Base-by-base conservation (phyloP, 2,329 filamentous ascomycete species). In the Monilinia fructigena region DNA sequence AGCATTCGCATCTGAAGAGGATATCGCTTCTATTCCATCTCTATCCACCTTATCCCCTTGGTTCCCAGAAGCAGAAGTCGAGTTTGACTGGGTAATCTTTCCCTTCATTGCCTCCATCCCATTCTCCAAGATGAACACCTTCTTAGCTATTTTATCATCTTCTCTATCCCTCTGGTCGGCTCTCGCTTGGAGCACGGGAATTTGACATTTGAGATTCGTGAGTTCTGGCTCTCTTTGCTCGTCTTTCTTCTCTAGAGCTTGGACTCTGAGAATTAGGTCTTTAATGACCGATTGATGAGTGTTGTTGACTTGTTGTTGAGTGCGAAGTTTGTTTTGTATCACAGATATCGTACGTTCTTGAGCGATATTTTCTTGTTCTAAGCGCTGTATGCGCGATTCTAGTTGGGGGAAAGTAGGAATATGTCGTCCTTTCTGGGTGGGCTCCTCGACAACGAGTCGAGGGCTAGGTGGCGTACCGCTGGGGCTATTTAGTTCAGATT, bases 301-400 rank as follows among this genome's bases (percentile, higher is more conserved):
- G 20, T 45, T 65, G 16, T 60, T 45, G 4, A 65, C 55, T 65
- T 60, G 63, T 47, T 65, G 63, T 14, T 65, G 63, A 28, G 35
- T 45, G 16, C 55, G 63, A 2, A 65, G 8, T 53, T 65, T 65
- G 2, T 56, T 35, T 26, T 60, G 35, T 23, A 60, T 35, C 10
- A 47, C 35, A 20, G 40, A 23, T 2, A 65, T 65, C 1, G 55
- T 60, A 10, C 63, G 54, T 65, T 59, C 35, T 31, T 65, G 63
- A 7, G 40, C 47, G 23, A 23, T 42, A 38, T 45, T 52, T 23
- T 65, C 63, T 7, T 60, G 47, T 23, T 65, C 63, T 31, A 65
- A 40, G 14, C 63, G 5, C 12, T 38, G 11, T 1, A 60, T 40
- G 20, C 63, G 63, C 18, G 7, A 47, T 18, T 65, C 63, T 12